A percentile compares a stretch with the other conserved stretches of the same genome.
Conservation (phyloP, 1,139 yeast species). For the Arxiozyma telluris region DNA sequence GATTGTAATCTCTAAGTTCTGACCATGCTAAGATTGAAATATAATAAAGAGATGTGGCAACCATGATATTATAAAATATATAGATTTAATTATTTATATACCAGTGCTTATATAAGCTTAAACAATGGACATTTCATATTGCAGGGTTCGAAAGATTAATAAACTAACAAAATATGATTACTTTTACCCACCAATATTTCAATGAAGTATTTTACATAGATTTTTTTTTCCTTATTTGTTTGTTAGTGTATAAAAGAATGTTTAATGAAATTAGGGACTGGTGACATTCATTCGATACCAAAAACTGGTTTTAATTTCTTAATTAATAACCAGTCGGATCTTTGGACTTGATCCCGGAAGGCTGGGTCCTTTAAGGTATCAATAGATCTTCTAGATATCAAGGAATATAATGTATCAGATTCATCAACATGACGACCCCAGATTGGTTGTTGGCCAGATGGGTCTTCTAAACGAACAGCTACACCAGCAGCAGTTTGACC, state of each 20-base stretch:
- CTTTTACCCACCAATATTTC: neutral
- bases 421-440: constrained; percentile 99
- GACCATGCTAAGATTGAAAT: too few relatives aligned
- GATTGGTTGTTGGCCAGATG: constrained; percentile 85
- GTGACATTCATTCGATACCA: constrained; percentile 33
- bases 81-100: neutral
- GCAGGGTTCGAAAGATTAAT: neutral
- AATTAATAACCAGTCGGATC: constrained; percentile 91
- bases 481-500: constrained; percentile 97
- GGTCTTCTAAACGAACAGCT: constrained; percentile 93
- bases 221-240: neutral
- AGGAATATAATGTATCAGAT: constrained; percentile 77
- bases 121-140: neutral
- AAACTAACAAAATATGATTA: neutral
- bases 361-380: constrained; percentile 98
- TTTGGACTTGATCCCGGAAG: constrained; percentile 84
- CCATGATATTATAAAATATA: neutral
- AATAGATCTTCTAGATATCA: constrained; percentile 78
- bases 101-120: neutral
- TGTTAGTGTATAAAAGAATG: neutral
- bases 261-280: neutral
- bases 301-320: constrained; percentile 82
- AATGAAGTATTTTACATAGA: neutral
- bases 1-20: too few relatives aligned
- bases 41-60: too few relatives aligned